Percentiles rank a stretch among this genome's conserved stretches.
Evolutionary conservation across 2,329 filamentous ascomycete genomes (phyloP).

Genomic region (Dactylellina sp.): DNA sequence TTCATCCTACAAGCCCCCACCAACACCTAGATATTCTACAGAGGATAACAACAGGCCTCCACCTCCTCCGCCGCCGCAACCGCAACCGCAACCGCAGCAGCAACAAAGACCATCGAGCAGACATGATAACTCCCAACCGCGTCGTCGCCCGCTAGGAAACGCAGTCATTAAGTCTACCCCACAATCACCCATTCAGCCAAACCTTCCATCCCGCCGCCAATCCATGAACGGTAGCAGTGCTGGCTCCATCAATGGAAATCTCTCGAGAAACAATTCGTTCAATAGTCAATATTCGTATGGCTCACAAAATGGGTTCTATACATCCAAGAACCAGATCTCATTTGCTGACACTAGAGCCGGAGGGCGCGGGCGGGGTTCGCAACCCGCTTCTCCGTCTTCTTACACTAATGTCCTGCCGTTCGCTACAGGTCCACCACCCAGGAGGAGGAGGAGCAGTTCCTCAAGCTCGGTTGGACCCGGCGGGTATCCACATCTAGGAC

Average conservation of each 20-base stretch:
- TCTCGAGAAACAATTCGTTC: constrained; percentile 47
- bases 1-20: constrained; percentile 47
- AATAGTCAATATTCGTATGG: constrained; percentile 44
- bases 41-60: constrained; percentile 31
- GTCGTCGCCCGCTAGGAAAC: constrained; percentile 48
- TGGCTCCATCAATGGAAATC: not conserved
- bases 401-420: constrained; percentile 38
- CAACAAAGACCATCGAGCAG: constrained; percentile 6
- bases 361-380: constrained; percentile 7
- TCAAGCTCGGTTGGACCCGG: constrained; percentile 37
- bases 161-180: constrained; percentile 36
- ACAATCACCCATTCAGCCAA: constrained; percentile 24
- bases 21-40: constrained; percentile 29
- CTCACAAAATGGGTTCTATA: constrained; percentile 33
- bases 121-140: constrained; percentile 10
- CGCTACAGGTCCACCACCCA: constrained; percentile 27
- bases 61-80: constrained; percentile 3
- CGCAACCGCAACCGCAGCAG: constrained; percentile 1
- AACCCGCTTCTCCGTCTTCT: constrained; percentile 10
- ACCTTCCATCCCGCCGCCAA: constrained; percentile 13
- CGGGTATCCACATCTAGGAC: constrained; percentile 45
- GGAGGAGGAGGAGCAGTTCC: constrained; percentile 26
- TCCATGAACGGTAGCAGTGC: constrained; percentile 5
- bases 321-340: constrained; percentile 33
- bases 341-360: constrained; percentile 20